Evolutionary conservation across 345 rosid genomes (phyloP).

Genomic region (Syzygium grande): DNA sequence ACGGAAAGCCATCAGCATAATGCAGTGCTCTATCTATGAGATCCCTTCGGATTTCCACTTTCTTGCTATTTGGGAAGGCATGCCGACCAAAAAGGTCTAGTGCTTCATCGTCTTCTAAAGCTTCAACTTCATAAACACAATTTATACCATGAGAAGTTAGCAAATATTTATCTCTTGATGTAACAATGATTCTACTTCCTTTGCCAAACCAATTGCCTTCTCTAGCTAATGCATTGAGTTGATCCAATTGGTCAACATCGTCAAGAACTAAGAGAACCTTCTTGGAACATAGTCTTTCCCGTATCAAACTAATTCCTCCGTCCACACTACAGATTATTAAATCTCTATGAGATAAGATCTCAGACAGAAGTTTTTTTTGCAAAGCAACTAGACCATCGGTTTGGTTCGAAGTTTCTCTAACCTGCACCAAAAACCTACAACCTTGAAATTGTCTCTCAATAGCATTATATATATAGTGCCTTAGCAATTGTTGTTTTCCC

Average conservation of each 20-base stretch:
- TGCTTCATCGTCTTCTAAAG: accelerated
- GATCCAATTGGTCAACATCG: not conserved
- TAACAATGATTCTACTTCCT: not conserved
- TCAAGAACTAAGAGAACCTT: not conserved
- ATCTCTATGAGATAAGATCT: too few species aligned
- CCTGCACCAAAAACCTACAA: not conserved
- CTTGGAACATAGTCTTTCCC: not conserved
- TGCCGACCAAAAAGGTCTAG: accelerated
- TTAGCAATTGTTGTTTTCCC: not conserved
- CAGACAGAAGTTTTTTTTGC: not conserved
- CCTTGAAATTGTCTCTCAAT: not conserved
- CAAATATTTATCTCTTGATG: not conserved
- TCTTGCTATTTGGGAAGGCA: not conserved
- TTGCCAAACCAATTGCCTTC: not conserved
- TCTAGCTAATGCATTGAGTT: not conserved
- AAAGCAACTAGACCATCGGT: not conserved
- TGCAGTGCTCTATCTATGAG: not conserved
- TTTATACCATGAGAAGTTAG: not conserved
- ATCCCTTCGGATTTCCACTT: not conserved
- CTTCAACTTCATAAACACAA: not conserved
- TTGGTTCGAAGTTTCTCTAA: not conserved
- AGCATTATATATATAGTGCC: not conserved
- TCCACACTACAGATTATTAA: not conserved
- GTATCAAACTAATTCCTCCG: not conserved
- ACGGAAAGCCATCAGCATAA: accelerated